Evolutionary conservation across 2,329 filamentous ascomycete species (phyloP), one percentile per base, ranked within the genome.

Genomic region (Colletotrichum theobromicola): DNA sequence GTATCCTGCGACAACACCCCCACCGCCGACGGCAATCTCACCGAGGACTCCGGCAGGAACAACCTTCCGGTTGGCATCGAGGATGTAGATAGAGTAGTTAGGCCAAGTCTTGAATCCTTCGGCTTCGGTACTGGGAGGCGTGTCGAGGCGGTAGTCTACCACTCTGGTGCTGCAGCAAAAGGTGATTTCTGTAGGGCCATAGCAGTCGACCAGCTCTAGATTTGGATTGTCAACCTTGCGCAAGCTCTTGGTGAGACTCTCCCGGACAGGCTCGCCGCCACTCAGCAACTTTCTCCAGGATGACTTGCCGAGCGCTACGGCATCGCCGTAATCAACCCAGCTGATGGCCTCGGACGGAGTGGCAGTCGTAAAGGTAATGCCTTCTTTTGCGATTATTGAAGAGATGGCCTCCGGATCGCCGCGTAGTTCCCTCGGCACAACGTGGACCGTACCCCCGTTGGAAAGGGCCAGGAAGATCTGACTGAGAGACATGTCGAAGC

Each of bases 301-400:
- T 3, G 69, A 35, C 15, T 76, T 76, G 12, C 34, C 32, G 1
- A 78, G 70, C 8, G 55, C 28, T 0, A 57, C 50, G 12, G 61
- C 32, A 4, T 60, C 57, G 5, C 77, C 81, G 50, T 78, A 77
- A 4, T 67, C 67, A 3, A 84, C 60, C 83, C 80, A 83, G 30
- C 60, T 77, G 7, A 74, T 53, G 64, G 85, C 85, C 74, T 89
- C 86, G 0, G 87, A 84, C 0, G 87, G 86, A 1, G 84, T 86
- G 3, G 80, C 82, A 4, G 75, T 77, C 0, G 85, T 88, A 42
- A 80, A 80, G 0, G 83, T 85, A 34, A 89, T 79, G 2, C 76
- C 63, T 8, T 85, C 74, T 1, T 79, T n/a, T 0, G 50, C 57
- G 7, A 89, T 85, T 18, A 87, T 63, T 1, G 82, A 75, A 1